phyloP scores from a whole-genome alignment of 1,284 basidiomycete species.

The Ganoderma boninense region DNA sequence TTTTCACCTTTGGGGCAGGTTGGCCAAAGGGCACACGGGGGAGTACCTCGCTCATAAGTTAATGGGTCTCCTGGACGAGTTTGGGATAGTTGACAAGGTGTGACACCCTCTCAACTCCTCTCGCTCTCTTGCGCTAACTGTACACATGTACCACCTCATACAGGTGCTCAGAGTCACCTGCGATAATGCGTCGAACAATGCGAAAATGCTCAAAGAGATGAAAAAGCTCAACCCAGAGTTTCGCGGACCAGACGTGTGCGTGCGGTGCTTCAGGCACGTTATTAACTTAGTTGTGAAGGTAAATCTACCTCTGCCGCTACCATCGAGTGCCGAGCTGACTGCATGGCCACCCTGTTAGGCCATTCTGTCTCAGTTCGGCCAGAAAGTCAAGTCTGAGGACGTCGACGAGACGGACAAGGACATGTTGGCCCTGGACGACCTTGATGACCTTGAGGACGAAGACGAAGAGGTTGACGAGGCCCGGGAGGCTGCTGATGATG shows the following conservation, averaged over 20 bases:
- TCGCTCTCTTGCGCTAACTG: no score
- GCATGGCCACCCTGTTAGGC: background rate
- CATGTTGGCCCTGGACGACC: background rate
- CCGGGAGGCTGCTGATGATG: background rate
- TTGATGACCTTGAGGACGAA: background rate
- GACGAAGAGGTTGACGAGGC: background rate
- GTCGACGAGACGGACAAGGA: background rate
- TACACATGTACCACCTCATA: no score
- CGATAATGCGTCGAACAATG: conserved; percentile 19
- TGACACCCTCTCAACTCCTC: background rate
- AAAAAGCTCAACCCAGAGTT: conserved; percentile 8
- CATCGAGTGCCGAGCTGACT: background rate
- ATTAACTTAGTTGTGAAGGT: conserved; percentile 34
- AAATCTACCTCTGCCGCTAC: background rate
- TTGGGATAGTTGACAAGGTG: conserved; percentile 28
- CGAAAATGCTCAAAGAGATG: conserved; percentile 13
- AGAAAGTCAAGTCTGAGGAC: background rate
- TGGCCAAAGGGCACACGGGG: background rate
- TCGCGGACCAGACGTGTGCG: conserved; percentile 22
- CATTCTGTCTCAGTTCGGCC: background rate
- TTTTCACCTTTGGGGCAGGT: background rate
- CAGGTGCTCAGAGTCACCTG: conserved; percentile 14
- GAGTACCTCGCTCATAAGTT: background rate
- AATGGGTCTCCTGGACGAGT: background rate
- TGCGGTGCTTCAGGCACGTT: conserved; percentile 36